phyloP scores from a whole-genome alignment of 169 alveolate genomes.

The Eimeria brunetti region DNA sequence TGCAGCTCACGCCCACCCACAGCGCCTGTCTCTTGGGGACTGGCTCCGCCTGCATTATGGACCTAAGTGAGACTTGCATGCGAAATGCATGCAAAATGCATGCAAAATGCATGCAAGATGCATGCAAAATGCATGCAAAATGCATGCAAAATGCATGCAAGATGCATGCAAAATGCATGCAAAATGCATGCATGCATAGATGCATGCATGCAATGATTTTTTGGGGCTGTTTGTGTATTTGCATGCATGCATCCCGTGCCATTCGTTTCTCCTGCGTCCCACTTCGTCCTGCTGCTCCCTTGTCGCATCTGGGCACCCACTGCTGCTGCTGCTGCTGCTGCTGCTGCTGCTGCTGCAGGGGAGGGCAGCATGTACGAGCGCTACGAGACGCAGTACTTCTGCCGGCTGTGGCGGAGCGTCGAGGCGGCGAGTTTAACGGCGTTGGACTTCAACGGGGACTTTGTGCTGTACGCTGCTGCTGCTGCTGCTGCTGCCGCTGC shows the following conservation, averaged over 20 bases:
- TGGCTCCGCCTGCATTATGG: slow-evolving; percentile 65
- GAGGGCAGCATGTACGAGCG: slow-evolving; percentile 68
- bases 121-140: too few relatives aligned
- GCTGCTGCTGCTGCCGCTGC: background rate
- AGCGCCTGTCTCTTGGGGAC: slow-evolving; percentile 68
- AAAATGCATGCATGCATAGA: slow-evolving; percentile 2
- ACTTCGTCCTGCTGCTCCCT: background rate
- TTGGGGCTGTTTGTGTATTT: background rate
- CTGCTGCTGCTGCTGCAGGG: slow-evolving; percentile 8
- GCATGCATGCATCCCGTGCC: background rate
- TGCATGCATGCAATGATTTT: background rate
- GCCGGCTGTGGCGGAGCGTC: slow-evolving; percentile 60
- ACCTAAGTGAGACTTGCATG: slow-evolving; percentile 48
- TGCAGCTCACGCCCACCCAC: slow-evolving; percentile 27
- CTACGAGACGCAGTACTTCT: slow-evolving; percentile 52
- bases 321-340: background rate
- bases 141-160: too few relatives aligned
- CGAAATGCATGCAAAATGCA: background rate
- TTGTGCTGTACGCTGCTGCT: slow-evolving; percentile 73
- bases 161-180: too few relatives aligned
- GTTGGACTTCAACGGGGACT: slow-evolving; percentile 69
- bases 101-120: too few relatives aligned
- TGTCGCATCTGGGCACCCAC: too few relatives aligned
- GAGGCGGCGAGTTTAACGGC: slow-evolving; percentile 64
- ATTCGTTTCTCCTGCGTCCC: background rate